Conservation (phyloP, 495 filamentous ascomycete genomes). For the Aspergillus affinis region DNA sequence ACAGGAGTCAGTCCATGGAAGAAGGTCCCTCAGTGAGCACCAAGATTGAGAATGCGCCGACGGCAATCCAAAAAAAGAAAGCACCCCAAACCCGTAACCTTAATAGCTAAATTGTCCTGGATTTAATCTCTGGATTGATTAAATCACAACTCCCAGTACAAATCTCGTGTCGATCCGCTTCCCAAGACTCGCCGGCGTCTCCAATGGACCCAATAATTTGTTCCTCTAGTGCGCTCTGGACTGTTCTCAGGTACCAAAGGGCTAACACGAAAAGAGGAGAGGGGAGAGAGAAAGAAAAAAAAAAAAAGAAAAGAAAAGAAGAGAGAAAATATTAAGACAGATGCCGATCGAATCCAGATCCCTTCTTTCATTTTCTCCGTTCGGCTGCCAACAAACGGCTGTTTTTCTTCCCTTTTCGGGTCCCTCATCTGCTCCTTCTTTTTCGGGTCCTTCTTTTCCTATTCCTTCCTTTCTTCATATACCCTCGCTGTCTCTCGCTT, state of each 20-base stretch:
- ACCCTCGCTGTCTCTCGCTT: constrained; percentile 5
- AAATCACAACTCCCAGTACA: neutral
- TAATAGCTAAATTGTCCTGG: neutral
- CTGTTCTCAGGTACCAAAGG: constrained; percentile 11
- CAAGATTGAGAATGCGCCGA: no score
- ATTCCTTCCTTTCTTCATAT: constrained; percentile 12
- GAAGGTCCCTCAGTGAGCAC: neutral
- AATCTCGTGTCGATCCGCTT: constrained; percentile 18
- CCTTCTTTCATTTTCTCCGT: constrained; percentile 20
- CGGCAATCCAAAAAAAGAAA: neutral
- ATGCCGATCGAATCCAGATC: constrained; percentile 35
- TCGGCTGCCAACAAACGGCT: constrained; percentile 15
- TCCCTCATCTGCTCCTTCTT: constrained; percentile 12
- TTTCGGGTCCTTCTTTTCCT: constrained; percentile 5
- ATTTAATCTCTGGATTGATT: neutral
- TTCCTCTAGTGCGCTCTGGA: constrained; percentile 11
- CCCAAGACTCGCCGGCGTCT: constrained; percentile 7
- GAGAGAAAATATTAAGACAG: constrained; percentile 9
- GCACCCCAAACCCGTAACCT: neutral
- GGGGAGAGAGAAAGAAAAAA: neutral
- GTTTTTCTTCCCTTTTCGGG: constrained; percentile 5
- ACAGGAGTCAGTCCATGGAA: neutral
- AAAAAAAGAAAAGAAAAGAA: constrained; percentile 8
- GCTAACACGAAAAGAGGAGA: neutral
- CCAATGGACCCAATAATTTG: constrained; percentile 18